Conservation (phyloP, 306 rosid species). For the Cicer judaicum region DNA sequence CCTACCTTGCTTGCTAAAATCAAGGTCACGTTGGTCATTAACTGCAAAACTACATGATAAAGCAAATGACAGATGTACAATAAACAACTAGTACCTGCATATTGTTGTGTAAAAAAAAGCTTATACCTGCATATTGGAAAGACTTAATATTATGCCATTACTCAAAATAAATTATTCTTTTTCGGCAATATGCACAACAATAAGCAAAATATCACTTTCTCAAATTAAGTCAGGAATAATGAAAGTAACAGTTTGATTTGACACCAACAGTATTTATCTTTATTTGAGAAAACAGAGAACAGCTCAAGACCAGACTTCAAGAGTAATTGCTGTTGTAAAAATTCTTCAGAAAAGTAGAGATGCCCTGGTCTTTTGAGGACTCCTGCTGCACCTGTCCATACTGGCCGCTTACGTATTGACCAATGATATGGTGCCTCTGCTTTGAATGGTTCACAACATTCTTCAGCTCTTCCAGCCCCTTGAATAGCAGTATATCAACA, state of each 20-base stretch:
- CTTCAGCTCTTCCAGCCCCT: slow-evolving; percentile 84
- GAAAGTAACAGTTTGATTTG: slow-evolving; percentile 39
- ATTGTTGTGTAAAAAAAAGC: too few relatives aligned
- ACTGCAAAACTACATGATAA: too few relatives aligned
- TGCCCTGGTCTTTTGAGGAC: slow-evolving; percentile 63
- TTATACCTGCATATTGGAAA: not conserved
- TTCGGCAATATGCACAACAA: slow-evolving; percentile 38
- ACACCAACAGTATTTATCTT: slow-evolving; percentile 46
- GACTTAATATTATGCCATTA: not conserved
- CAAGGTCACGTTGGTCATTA: too few relatives aligned
- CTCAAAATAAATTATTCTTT: not conserved
- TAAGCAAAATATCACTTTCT: slow-evolving; percentile 44
- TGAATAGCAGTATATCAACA: slow-evolving; percentile 91
- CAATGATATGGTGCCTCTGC: slow-evolving; percentile 95
- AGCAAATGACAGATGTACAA: too few relatives aligned
- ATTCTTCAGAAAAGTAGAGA: slow-evolving; percentile 71
- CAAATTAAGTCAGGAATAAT: slow-evolving; percentile 41
- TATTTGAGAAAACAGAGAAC: slow-evolving; percentile 51
- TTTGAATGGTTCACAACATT: slow-evolving; percentile 82
- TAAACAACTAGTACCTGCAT: too few relatives aligned
- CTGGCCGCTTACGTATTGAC: slow-evolving; percentile 80
- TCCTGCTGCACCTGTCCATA: slow-evolving; percentile 70
- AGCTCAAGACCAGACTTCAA: slow-evolving; percentile 49
- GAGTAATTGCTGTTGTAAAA: slow-evolving; percentile 82
- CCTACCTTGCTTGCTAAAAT: too few relatives aligned